Evolutionary conservation across 1,284 basidiomycete species (phyloP).

Genomic region (Clitocybe nebularis): DNA sequence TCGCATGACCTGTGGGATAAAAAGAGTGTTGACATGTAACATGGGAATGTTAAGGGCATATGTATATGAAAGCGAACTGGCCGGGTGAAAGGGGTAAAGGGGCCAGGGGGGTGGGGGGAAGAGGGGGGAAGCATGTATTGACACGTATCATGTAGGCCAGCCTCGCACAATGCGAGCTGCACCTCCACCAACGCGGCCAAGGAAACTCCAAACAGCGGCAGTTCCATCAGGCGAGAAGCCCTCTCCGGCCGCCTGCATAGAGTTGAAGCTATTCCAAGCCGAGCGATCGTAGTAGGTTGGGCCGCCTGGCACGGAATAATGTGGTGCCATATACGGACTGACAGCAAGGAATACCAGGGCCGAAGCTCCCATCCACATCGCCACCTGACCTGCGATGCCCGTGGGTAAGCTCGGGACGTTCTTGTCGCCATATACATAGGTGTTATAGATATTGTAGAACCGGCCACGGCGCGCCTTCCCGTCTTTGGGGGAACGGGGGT

Average conservation of each 20-base stretch:
- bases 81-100: conserved; percentile 1
- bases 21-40: conserved; percentile 14
- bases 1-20: conserved; percentile 4
- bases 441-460: conserved; percentile 83
- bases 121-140: conserved; percentile 1
- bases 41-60: too few species aligned
- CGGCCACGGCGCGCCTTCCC: conserved; percentile 34
- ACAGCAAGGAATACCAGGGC: conserved; percentile 53
- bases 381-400: conserved; percentile 36
- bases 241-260: conserved; percentile 62
- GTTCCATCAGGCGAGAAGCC: conserved; percentile 46
- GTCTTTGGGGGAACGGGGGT: conserved; percentile 27
- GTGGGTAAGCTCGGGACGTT: conserved; percentile 13
- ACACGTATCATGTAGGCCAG: conserved; percentile 53
- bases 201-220: conserved; percentile 48
- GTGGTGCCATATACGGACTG: conserved; percentile 54
- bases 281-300: conserved; percentile 72
- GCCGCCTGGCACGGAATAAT: conserved; percentile 59
- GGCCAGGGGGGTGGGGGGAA: not conserved
- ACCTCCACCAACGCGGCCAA: conserved; percentile 60
- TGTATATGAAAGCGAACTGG: too few species aligned
- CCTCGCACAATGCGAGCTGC: conserved; percentile 69
- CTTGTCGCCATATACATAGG: conserved; percentile 59
- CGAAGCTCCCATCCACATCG: conserved; percentile 53
- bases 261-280: conserved; percentile 74